phyloP scores from a whole-genome alignment of 78 protist genomes.

The Pigoraptor vietnamica region DNA sequence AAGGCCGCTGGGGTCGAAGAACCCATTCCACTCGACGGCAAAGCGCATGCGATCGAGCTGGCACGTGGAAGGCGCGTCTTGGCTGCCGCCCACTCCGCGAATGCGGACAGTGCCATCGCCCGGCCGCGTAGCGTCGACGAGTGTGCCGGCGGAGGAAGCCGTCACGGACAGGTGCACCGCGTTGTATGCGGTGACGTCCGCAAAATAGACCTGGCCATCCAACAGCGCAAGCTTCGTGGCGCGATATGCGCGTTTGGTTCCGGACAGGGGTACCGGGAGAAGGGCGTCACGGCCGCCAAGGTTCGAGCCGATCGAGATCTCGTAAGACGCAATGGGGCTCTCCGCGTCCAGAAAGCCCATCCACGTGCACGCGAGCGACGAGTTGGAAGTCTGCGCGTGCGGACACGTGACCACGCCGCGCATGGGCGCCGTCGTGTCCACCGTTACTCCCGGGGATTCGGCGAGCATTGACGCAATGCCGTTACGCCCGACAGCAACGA shows the following conservation, averaged over 20 bases:
- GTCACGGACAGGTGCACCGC: not conserved
- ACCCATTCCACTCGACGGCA: not conserved
- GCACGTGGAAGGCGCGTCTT: not conserved
- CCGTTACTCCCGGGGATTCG: not conserved
- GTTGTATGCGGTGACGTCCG: not conserved
- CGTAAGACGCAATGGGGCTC: not conserved
- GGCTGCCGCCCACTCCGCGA: not conserved
- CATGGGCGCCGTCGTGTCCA: not conserved
- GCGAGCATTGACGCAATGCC: not conserved
- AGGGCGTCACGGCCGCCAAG: not conserved
- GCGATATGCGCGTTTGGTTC: not conserved
- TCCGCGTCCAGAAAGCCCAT: not conserved
- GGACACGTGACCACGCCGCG: not conserved
- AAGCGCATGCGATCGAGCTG: not conserved
- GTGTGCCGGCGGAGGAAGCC: not conserved
- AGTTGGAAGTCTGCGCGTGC: not conserved
- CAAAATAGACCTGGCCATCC: not conserved
- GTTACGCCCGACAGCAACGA: not conserved
- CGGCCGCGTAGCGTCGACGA: not conserved
- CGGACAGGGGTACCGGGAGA: not conserved
- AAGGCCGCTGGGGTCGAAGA: not conserved
- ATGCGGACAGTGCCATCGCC: not conserved
- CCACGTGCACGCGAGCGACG: not conserved
- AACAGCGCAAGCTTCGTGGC: not conserved
- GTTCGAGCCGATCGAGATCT: not conserved